Base-by-base conservation (phyloP, 163 green algal species). In the Trebouxia gelatinosa region DNA sequence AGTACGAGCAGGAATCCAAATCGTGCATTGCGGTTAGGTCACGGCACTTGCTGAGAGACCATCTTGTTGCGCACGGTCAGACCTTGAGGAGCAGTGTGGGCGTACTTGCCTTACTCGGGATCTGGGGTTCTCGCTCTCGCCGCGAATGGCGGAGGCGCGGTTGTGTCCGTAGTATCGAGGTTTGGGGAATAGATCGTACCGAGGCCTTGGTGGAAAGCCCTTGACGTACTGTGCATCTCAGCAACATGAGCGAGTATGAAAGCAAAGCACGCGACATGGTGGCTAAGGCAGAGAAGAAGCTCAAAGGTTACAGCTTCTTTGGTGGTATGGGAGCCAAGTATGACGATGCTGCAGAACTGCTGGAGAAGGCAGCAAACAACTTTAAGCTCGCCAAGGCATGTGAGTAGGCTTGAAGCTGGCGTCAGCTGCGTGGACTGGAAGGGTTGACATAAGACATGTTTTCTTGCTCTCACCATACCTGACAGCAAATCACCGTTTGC, bases 261-360 rank as follows among this genome's bases (percentile, higher is more conserved):
- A 48, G 35, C 1, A 85, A 85, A 46, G 83, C 74, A 17, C 35
- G 77, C 0, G 84, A 87, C 6, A 78, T 84, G 59, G 78, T 89
- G 21, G 81, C 79, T 11, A 88, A 94, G 48, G 92, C 88, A 0
- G 84, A 96, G 13, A 94, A 94, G 77, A 93, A 93, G 78, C 86
- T 96, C 0, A 91, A 85, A 37, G 76, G 67, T 9, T 91, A 90
- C 40, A 80, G 82, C 38, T 85, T 93, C 17, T 95, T 96, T 77
- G 64, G 64, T 21, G 85, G 86, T 34, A 90, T 86, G 82, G 82
- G 80, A 6, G 93, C 87, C 51, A 97, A 97, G 80, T 91, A 96
- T 71, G 94, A 98, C 78, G 94, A 98, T 40, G 94, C 94, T 3
- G 92, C 91, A 43, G 93, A 97, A 77, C 84, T 96, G 26, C 87